These are phyloP conservation scores for Neocucurbitaria cava DNA, from an alignment of 2,329 filamentous ascomycete species.

Conservation along the genomic window DNA sequence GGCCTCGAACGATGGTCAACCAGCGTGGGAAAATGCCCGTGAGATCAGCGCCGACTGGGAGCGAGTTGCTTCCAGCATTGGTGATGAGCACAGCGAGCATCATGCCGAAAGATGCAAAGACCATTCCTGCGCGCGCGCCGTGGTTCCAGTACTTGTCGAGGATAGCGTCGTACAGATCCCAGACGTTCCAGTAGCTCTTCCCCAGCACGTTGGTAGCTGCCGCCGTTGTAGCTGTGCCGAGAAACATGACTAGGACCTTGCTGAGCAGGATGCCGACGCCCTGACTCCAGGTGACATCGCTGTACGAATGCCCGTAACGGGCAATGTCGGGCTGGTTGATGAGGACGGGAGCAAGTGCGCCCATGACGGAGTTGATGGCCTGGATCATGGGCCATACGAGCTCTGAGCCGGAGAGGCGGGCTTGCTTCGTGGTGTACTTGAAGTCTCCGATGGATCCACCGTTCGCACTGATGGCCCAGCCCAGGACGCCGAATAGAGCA, in stretches of 20 bases:
- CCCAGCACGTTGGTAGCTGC: slow-evolving; percentile 28
- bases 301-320: slow-evolving; percentile 26
- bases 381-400: slow-evolving; percentile 29
- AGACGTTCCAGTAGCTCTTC: slow-evolving; percentile 31
- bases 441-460: slow-evolving; percentile 28
- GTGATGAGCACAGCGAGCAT: slow-evolving; percentile 32
- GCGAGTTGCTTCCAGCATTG: slow-evolving; percentile 45
- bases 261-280: slow-evolving; percentile 26
- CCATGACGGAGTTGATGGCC: slow-evolving; percentile 30
- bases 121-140: slow-evolving; percentile 31
- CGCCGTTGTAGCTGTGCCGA: slow-evolving; percentile 27
- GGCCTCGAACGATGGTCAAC: slow-evolving; percentile 34
- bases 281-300: slow-evolving; percentile 26
- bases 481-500: slow-evolving; percentile 23
- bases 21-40: slow-evolving; percentile 32
- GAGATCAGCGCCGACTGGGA: slow-evolving; percentile 34
- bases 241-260: slow-evolving; percentile 30
- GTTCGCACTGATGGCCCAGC: slow-evolving; percentile 28
- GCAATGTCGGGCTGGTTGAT: slow-evolving; percentile 31
- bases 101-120: slow-evolving; percentile 35
- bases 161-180: slow-evolving; percentile 26
- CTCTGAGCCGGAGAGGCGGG: slow-evolving; percentile 19
- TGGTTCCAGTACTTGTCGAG: slow-evolving; percentile 27
- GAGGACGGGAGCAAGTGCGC: slow-evolving; percentile 25
- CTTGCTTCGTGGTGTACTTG: slow-evolving; percentile 25